Percentiles rank a stretch among this genome's conserved stretches.
Conservation (phyloP, 495 filamentous ascomycete species). For the Oleoguttula mirabilis region DNA sequence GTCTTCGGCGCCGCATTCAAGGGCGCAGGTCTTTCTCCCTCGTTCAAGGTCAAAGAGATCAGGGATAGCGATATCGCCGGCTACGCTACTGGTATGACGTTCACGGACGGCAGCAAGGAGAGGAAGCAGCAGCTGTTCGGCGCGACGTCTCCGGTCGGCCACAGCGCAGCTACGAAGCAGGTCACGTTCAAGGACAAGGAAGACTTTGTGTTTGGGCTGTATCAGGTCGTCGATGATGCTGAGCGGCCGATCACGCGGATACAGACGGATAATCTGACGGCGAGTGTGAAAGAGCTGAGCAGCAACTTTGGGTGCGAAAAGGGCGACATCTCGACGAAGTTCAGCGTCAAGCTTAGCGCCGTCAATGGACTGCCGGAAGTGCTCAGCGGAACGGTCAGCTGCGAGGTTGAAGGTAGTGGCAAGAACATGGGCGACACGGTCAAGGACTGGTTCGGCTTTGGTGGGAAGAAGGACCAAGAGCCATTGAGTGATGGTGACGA, state of each 20-base stretch:
- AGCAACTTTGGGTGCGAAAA: constrained; percentile 63
- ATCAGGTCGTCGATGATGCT: constrained; percentile 50
- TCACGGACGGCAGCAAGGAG: constrained; percentile 45
- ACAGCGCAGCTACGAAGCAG: constrained; percentile 53
- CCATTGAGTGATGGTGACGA: constrained; percentile 56
- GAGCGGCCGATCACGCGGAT: constrained; percentile 37
- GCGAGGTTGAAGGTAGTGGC: constrained; percentile 55
- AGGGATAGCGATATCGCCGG: constrained; percentile 57
- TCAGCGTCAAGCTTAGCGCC: constrained; percentile 57
- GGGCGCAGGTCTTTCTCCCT: constrained; percentile 78
- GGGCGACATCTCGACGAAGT: constrained; percentile 67
- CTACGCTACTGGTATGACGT: constrained; percentile 64
- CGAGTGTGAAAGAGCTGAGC: constrained; percentile 59
- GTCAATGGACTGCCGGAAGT: constrained; percentile 78
- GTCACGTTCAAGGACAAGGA: constrained; percentile 75
- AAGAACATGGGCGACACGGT: constrained; percentile 83
- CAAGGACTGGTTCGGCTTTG: constrained; percentile 90
- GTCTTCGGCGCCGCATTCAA: constrained; percentile 96
- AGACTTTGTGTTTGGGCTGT: constrained; percentile 73
- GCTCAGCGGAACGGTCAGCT: constrained; percentile 62
- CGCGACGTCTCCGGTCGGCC: constrained; percentile 58
- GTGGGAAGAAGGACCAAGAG: constrained; percentile 73
- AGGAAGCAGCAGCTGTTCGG: constrained; percentile 67
- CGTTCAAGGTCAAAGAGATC: constrained; percentile 96
- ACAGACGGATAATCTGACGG: constrained; percentile 72